Percentiles rank a stretch among this genome's conserved stretches.
These are phyloP conservation scores for Zychaea mexicana DNA, from an alignment of 371 early-diverging fungal species.

Conservation along the genomic window DNA sequence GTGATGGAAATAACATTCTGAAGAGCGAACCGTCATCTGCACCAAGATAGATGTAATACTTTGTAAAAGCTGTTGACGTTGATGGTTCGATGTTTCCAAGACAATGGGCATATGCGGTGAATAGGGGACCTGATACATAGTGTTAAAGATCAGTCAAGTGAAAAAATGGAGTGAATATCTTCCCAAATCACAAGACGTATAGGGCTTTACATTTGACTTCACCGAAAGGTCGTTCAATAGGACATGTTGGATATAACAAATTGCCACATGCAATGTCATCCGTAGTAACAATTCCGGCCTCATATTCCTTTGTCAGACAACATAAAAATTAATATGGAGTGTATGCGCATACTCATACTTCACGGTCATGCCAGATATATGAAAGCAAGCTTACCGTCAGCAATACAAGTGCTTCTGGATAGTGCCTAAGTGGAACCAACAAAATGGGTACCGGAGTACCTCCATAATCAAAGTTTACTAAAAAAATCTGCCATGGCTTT, in stretches of 20 bases:
- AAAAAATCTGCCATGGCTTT: too few relatives aligned
- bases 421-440: slow-evolving; percentile 32
- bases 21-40: slow-evolving; percentile 35
- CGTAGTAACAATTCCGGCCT: slow-evolving; percentile 9
- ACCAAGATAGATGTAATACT: slow-evolving; percentile 27
- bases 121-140: slow-evolving; percentile 22
- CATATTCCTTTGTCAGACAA: slow-evolving; percentile 10
- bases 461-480: slow-evolving; percentile 5
- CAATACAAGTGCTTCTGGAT: slow-evolving; percentile 36
- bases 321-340: too few relatives aligned
- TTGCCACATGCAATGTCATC: slow-evolving; percentile 36
- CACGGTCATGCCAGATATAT: neutral
- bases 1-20: slow-evolving; percentile 11
- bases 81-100: neutral
- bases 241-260: slow-evolving; percentile 29
- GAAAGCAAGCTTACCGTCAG: slow-evolving; percentile 31
- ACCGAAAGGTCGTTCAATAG: slow-evolving; percentile 24
- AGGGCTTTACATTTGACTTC: slow-evolving; percentile 25
- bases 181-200: neutral
- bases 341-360: too few relatives aligned
- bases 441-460: slow-evolving; percentile 41
- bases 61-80: too few relatives aligned
- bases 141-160: neutral
- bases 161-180: too few relatives aligned
- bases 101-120: slow-evolving; percentile 30